These are phyloP conservation scores for Globisporangium nunn DNA, from an alignment of 352 stramenopile species.

Conservation along the genomic window DNA sequence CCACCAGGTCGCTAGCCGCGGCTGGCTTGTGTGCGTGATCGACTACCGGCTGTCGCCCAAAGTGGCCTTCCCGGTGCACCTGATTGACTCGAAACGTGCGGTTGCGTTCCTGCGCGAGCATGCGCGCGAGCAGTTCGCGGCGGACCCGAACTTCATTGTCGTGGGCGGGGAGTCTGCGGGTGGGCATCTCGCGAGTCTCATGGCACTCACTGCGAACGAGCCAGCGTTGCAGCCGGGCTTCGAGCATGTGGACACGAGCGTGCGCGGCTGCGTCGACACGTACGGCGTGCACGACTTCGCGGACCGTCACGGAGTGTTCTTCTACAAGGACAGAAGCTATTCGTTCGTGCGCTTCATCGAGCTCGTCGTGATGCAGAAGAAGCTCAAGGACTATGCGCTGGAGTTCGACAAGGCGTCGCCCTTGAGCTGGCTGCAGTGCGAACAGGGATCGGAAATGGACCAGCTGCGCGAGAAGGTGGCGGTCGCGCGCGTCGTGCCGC, in stretches of 20 bases:
- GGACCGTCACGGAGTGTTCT: constrained; percentile 58
- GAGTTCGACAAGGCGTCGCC: constrained; percentile 57
- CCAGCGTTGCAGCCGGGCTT: constrained; percentile 71
- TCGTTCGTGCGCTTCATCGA: constrained; percentile 63
- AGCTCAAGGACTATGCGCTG: constrained; percentile 17
- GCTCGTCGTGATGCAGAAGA: constrained; percentile 65
- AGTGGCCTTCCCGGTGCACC: constrained; percentile 51
- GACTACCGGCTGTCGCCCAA: constrained; percentile 73
- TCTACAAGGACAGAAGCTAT: constrained; percentile 42
- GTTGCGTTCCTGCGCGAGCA: constrained; percentile 55
- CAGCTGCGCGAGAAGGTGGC: no score
- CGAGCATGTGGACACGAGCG: constrained; percentile 69
- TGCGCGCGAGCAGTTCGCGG: constrained; percentile 32
- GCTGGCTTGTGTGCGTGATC: constrained; percentile 67
- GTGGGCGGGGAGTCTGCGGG: constrained; percentile 63
- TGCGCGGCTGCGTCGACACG: constrained; percentile 59
- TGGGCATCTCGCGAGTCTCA: constrained; percentile 58
- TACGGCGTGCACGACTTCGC: constrained; percentile 77
- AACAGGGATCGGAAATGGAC: constrained; percentile 3
- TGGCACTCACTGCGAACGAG: constrained; percentile 55
- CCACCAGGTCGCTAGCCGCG: constrained; percentile 45
- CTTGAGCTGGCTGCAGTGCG: constrained; percentile 37
- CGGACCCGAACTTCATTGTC: constrained; percentile 60
- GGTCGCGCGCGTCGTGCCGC: constrained; percentile 26
- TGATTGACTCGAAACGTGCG: constrained; percentile 69